phyloP scores from a whole-genome alignment of 169 alveolate species.

The Babesia ovis region DNA sequence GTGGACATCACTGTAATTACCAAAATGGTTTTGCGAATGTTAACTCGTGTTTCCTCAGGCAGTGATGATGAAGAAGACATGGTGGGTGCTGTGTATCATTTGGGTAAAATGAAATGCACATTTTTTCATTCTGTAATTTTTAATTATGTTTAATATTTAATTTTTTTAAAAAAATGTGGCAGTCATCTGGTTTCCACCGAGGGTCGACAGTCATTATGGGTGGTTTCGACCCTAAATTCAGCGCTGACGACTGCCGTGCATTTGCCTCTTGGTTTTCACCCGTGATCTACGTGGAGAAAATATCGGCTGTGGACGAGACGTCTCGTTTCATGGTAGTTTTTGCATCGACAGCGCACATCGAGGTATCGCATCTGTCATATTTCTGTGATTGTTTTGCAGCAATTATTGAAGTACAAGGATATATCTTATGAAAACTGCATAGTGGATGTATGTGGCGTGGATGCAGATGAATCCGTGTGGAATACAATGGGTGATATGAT shows the following conservation, averaged over 20 bases:
- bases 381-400: constrained; percentile 23
- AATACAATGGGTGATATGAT: constrained; percentile 61
- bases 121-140: neutral
- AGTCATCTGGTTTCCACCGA: constrained; percentile 74
- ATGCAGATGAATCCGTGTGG: constrained; percentile 61
- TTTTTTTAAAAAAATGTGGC: constrained; percentile 15
- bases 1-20: too few relatives aligned
- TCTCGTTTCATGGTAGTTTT: constrained; percentile 71
- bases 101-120: neutral
- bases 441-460: constrained; percentile 14
- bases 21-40: neutral
- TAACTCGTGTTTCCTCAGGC: constrained; percentile 7
- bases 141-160: neutral
- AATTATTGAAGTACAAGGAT: constrained; percentile 36
- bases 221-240: constrained; percentile 67
- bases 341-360: constrained; percentile 67
- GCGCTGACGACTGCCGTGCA: constrained; percentile 68
- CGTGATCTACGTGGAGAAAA: constrained; percentile 70
- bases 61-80: neutral
- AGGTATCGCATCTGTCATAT: too few relatives aligned
- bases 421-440: constrained; percentile 5
- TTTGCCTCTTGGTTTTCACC: constrained; percentile 80
- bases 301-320: constrained; percentile 44
- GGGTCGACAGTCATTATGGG: constrained; percentile 73
- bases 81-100: neutral